Percentiles rank a stretch among this genome's conserved stretches.
Conservation (phyloP, 228 moss, liverwort and hornwort genomes). For the Sphagnum magellanicum region DNA sequence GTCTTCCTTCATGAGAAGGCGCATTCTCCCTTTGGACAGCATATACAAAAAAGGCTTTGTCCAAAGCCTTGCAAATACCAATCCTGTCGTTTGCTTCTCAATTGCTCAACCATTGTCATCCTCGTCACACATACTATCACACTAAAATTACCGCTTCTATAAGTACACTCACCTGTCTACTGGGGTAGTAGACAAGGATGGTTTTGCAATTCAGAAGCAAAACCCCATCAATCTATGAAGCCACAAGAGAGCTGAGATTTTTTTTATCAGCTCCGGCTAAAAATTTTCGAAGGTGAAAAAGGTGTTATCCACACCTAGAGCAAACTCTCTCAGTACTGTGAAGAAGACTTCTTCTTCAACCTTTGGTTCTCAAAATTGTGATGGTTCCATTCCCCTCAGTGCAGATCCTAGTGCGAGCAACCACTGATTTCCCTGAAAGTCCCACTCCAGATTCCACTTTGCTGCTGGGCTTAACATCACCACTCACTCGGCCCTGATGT, state of each 20-base stretch:
- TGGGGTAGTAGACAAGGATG: not conserved
- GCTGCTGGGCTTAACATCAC: constrained; percentile 4
- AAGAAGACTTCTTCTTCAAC: constrained; percentile 3
- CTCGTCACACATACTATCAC: too few relatives aligned
- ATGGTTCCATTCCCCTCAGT: constrained; percentile 35
- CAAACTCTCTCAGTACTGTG: not conserved
- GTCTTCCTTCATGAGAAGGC: too few relatives aligned
- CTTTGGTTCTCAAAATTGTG: constrained; percentile 30
- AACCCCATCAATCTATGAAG: not conserved
- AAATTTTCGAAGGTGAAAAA: not conserved
- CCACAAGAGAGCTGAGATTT: not conserved
- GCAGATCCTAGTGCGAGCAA: constrained; percentile 28
- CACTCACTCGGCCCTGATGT: constrained; percentile 7
- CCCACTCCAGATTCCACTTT: constrained; percentile 17
- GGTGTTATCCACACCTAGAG: not conserved
- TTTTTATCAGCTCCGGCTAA: not conserved
- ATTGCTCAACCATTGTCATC: too few relatives aligned
- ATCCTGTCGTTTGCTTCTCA: too few relatives aligned
- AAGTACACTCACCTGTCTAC: not conserved
- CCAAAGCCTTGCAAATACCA: too few relatives aligned
- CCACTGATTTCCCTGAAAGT: constrained; percentile 27
- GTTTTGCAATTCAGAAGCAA: not conserved
- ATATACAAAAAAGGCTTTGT: too few relatives aligned
- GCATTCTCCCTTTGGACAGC: too few relatives aligned
- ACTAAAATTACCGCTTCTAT: not conserved